Percentiles rank a stretch among this genome's conserved stretches.
Evolutionary conservation across 805 yeast genomes (phyloP).

Genomic region (Pichia thaimueangensis): DNA sequence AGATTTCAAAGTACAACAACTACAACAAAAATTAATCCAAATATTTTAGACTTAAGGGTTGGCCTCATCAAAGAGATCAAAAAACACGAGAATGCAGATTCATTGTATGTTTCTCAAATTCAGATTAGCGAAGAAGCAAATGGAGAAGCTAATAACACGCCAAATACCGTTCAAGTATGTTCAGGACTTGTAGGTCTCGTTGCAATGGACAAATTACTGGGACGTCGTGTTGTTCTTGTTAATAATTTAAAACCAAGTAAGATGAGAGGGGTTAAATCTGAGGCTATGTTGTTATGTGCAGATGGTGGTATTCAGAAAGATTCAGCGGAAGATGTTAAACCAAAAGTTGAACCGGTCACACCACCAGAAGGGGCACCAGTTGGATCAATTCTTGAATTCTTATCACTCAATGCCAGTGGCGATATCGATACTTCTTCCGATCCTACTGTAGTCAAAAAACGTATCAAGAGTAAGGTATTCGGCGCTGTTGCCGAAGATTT

Average conservation of each 20-base stretch:
- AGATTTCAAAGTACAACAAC: slow-evolving; percentile 9
- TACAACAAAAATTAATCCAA: slow-evolving; percentile 14
- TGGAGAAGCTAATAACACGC: neutral
- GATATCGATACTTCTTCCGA: neutral
- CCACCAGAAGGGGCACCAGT: slow-evolving; percentile 36
- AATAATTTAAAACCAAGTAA: slow-evolving; percentile 55
- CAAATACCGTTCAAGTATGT: slow-evolving; percentile 38
- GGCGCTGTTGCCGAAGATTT: neutral
- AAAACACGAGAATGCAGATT: slow-evolving; percentile 52
- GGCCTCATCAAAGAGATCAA: slow-evolving; percentile 43
- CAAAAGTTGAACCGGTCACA: slow-evolving; percentile 38
- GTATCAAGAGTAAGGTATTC: slow-evolving; percentile 9
- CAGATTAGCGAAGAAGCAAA: too few relatives aligned
- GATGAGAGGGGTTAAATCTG: slow-evolving; percentile 55
- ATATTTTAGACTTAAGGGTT: slow-evolving; percentile 30
- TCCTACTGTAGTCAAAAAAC: slow-evolving; percentile 1
- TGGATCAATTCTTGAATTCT: slow-evolving; percentile 26
- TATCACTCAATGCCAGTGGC: too few relatives aligned
- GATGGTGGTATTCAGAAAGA: slow-evolving; percentile 12
- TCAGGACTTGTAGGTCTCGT: slow-evolving; percentile 50
- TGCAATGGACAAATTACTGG: slow-evolving; percentile 33
- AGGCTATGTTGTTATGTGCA: slow-evolving; percentile 67
- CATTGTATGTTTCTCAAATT: slow-evolving; percentile 50
- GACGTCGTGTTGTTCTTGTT: slow-evolving; percentile 43
- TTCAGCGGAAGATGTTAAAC: neutral